phyloP scores from a whole-genome alignment of 805 yeast species.

The Starmerella tilneyi region DNA sequence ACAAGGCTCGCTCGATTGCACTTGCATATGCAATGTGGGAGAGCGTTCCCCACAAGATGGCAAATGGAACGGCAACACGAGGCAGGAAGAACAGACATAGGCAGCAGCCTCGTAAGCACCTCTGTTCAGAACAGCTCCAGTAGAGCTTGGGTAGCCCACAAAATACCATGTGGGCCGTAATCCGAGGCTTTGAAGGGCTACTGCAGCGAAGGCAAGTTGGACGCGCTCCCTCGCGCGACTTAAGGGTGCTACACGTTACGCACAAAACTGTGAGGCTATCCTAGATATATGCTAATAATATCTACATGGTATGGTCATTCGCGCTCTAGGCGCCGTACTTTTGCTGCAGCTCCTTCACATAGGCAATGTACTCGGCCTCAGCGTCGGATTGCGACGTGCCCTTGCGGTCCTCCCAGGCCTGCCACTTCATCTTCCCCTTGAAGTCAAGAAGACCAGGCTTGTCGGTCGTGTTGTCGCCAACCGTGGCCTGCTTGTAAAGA shows the following conservation, averaged over 20 bases:
- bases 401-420: constrained; percentile 78
- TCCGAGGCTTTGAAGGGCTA: too few species aligned
- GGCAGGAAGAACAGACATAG: constrained; percentile 27
- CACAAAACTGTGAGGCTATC: too few species aligned
- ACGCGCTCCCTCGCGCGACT: too few species aligned
- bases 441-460: constrained; percentile 90
- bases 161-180: too few species aligned
- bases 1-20: constrained; percentile 9
- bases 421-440: constrained; percentile 96
- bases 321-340: constrained; percentile 17
- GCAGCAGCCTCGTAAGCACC: constrained; percentile 13
- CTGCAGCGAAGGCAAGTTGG: too few species aligned
- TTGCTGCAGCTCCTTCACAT: constrained; percentile 29
- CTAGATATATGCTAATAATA: too few species aligned
- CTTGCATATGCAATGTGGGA: constrained; percentile 23
- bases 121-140: constrained; percentile 5
- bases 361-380: constrained; percentile 50
- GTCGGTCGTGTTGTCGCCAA: constrained; percentile 79
- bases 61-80: constrained; percentile 26
- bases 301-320: neutral
- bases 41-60: constrained; percentile 30
- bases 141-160: neutral
- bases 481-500: constrained; percentile 91
- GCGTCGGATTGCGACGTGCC: constrained; percentile 87
- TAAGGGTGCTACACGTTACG: too few species aligned